Evolutionary conservation across 2,329 filamentous ascomycete genomes (phyloP), one percentile per base, ranked within the genome.

Genomic region (Pseudogymnoascus sp.): DNA sequence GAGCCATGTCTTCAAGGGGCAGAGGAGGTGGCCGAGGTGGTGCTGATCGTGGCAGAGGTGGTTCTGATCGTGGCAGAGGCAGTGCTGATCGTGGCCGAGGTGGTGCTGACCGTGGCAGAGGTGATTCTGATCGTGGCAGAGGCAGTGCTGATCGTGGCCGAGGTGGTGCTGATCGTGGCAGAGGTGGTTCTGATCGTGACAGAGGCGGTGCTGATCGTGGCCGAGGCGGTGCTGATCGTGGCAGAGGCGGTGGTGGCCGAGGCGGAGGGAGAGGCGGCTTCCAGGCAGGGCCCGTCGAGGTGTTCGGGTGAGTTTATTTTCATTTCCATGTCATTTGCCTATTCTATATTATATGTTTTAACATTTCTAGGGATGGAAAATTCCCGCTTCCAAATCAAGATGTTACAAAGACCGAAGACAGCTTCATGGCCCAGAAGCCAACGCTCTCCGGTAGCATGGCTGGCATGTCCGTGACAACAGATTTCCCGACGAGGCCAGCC

Each of bases 401-500:
- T 37, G 40, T 60, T 2, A 58, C 25, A n/a, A 58, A 58, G 6
- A 45, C 61, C 5, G 62, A 62, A 12, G 60, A 63, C 25, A 39
- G 25, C 4, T 64, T 45, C 62, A 60, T 62, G 62, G 27, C 18
- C 9, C 59, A 60, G 37, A 61, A 45, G 40, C 33, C 35, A 58
- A 18, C 58, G 9, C 59, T 65, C 10, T 10, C 35, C 8, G 58
- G 40, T 39, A 33, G 42, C 21, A 27, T 61, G 36, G 35, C 60
- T 48, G 52, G 63, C 37, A 39, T 63, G 52, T 60, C 60, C 15
- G 25, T 60, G 10, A 48, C 58, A 5, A 10, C 58, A 15, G 48
- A 62, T 31, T 61, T 61, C 59, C 63, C 65, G 10, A n/a, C 45
- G 4, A 63, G 65, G 45, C 65, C 65, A 10, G 63, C 58, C 2